phyloP scores from a whole-genome alignment of 1,139 yeast species.

The Suhomyces kunorum region DNA sequence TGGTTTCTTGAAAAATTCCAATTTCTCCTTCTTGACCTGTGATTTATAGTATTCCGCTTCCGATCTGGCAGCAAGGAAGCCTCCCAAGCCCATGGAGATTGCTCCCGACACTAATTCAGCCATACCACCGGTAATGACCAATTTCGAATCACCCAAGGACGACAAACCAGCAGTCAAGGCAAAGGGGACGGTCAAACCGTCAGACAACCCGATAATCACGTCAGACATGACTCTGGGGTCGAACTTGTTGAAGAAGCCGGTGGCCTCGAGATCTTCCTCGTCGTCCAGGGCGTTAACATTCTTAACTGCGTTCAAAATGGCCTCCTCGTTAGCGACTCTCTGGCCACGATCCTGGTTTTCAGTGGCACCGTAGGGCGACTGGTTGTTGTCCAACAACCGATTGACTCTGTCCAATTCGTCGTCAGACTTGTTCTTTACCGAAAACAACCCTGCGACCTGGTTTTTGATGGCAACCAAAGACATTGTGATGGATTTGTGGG shows the following conservation, averaged over 20 bases:
- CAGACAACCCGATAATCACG: constrained; percentile 74
- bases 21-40: constrained; percentile 71
- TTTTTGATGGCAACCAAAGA: constrained; percentile 45
- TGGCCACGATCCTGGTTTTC: constrained; percentile 37
- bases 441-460: constrained; percentile 30
- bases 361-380: constrained; percentile 44
- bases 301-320: constrained; percentile 31
- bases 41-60: constrained; percentile 70
- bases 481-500: constrained; percentile 21
- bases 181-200: constrained; percentile 82
- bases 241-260: constrained; percentile 43
- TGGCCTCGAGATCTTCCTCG: constrained; percentile 24
- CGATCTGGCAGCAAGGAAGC: constrained; percentile 78
- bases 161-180: constrained; percentile 83
- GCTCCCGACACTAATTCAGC: constrained; percentile 84
- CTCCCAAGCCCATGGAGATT: constrained; percentile 84
- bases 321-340: constrained; percentile 42
- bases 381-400: constrained; percentile 35
- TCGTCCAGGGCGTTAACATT: constrained; percentile 23
- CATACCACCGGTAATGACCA: constrained; percentile 84
- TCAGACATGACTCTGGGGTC: constrained; percentile 82
- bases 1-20: constrained; percentile 65
- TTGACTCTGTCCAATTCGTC: constrained; percentile 40
- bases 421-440: constrained; percentile 23
- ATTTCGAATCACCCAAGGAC: constrained; percentile 69